These are phyloP conservation scores for Pythium aquatile DNA, from an alignment of 352 stramenopile species.

Conservation along the genomic window DNA sequence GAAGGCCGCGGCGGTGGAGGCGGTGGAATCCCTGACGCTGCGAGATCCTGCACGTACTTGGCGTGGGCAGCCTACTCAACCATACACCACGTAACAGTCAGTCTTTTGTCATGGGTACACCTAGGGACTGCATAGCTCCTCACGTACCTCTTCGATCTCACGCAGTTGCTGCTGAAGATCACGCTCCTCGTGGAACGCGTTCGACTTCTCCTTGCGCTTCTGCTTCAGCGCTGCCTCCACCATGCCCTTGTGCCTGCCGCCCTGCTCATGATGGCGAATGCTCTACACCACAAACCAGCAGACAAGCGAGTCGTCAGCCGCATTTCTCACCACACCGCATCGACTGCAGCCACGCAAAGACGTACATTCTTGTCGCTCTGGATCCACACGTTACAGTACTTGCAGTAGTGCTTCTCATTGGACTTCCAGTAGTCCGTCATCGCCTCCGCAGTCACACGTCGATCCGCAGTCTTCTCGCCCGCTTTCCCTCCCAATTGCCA, in stretches of 20 bases:
- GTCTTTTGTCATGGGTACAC: too few species aligned
- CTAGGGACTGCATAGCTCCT: not conserved
- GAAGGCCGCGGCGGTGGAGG: conserved; percentile 31
- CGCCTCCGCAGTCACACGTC: conserved; percentile 7
- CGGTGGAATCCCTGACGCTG: conserved; percentile 28
- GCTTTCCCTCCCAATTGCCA: not conserved
- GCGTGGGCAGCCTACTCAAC: conserved; percentile 41
- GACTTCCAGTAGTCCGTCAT: conserved; percentile 77
- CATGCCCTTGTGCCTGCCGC: conserved; percentile 69
- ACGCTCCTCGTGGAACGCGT: conserved; percentile 49
- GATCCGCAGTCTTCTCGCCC: not conserved
- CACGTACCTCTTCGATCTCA: conserved; percentile 60
- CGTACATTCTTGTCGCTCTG: conserved; percentile 57
- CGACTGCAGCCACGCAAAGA: not conserved
- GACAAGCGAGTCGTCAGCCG: not conserved
- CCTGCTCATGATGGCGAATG: conserved; percentile 82
- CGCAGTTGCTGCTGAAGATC: conserved; percentile 67
- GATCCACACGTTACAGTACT: conserved; percentile 89
- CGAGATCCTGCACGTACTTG: conserved; percentile 61
- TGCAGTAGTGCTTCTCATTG: conserved; percentile 77
- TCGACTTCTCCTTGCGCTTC: conserved; percentile 69
- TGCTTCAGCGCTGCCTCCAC: conserved; percentile 68
- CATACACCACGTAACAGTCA: not conserved
- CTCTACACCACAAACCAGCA: conserved; percentile 35
- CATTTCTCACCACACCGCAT: not conserved